Conservation (phyloP, 2,329 filamentous ascomycete species). For the Lomentospora prolificans region DNA sequence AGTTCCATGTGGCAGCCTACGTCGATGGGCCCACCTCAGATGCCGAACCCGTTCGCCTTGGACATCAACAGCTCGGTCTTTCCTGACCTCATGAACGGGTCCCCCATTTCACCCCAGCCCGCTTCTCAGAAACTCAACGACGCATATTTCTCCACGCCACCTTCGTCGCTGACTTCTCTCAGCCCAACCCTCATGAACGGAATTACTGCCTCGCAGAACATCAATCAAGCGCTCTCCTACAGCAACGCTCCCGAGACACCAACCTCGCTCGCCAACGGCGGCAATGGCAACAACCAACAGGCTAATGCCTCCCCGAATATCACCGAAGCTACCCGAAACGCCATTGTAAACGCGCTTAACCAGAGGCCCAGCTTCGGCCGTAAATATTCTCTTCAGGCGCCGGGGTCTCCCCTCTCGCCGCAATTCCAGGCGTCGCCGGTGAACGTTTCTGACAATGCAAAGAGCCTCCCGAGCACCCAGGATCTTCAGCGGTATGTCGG, state of each 20-base stretch:
- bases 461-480: constrained; percentile 64
- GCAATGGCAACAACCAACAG: constrained; percentile 29
- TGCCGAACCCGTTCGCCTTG: constrained; percentile 62
- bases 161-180: constrained; percentile 62
- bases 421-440: constrained; percentile 36
- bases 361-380: constrained; percentile 47
- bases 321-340: constrained; percentile 53
- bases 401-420: constrained; percentile 44
- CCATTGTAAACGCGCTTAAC: constrained; percentile 50
- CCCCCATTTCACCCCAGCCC: constrained; percentile 69
- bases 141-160: constrained; percentile 69
- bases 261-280: constrained; percentile 57
- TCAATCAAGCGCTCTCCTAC: constrained; percentile 58
- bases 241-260: constrained; percentile 60
- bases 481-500: constrained; percentile 86
- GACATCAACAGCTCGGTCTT: constrained; percentile 68
- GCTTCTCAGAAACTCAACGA: constrained; percentile 61
- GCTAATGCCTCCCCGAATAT: constrained; percentile 53
- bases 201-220: constrained; percentile 42
- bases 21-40: constrained; percentile 58
- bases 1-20: constrained; percentile 60
- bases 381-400: constrained; percentile 53
- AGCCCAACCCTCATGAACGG: constrained; percentile 63
- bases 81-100: constrained; percentile 63
- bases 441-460: constrained; percentile 41